These are phyloP conservation scores for Cladophialophora yegresii DNA, from an alignment of 2,329 filamentous ascomycete genomes.

Conservation along the genomic window DNA sequence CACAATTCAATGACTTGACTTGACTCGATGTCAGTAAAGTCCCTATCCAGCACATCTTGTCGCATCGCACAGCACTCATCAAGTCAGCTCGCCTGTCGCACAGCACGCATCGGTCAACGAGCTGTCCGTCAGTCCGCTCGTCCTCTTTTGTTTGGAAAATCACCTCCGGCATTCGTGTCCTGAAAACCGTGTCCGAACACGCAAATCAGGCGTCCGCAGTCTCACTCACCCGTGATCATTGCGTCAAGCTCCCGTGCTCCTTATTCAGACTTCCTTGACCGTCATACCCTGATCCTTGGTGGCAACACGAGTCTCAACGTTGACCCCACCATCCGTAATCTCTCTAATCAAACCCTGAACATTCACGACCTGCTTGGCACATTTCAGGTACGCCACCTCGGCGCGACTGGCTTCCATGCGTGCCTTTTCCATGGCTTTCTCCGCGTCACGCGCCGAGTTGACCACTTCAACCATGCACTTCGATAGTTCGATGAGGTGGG, in stretches of 20 bases:
- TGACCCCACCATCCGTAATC: not conserved
- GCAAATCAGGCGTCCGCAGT: not conserved
- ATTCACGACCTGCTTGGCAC: conserved; percentile 21
- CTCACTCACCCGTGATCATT: no score
- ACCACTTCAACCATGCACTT: conserved; percentile 37
- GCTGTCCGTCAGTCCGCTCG: not conserved
- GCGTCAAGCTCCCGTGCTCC: not conserved
- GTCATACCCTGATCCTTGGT: not conserved
- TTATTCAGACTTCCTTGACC: not conserved
- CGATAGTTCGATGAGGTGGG: conserved; percentile 34
- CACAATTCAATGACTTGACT: not conserved
- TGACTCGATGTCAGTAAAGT: not conserved
- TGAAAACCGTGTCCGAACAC: not conserved
- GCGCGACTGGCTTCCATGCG: conserved; percentile 37
- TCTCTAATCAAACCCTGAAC: conserved; percentile 16
- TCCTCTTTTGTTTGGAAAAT: not conserved
- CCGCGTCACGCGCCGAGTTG: conserved; percentile 37
- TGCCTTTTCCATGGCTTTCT: conserved; percentile 39
- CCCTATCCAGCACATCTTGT: not conserved
- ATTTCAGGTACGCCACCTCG: conserved; percentile 32
- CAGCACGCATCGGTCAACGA: not conserved
- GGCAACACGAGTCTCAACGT: not conserved
- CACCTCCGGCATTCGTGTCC: not conserved
- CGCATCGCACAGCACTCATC: not conserved
- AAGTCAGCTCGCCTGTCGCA: not conserved